phyloP scores from a whole-genome alignment of 352 stramenopile genomes.

The Aphanomyces astaci region DNA sequence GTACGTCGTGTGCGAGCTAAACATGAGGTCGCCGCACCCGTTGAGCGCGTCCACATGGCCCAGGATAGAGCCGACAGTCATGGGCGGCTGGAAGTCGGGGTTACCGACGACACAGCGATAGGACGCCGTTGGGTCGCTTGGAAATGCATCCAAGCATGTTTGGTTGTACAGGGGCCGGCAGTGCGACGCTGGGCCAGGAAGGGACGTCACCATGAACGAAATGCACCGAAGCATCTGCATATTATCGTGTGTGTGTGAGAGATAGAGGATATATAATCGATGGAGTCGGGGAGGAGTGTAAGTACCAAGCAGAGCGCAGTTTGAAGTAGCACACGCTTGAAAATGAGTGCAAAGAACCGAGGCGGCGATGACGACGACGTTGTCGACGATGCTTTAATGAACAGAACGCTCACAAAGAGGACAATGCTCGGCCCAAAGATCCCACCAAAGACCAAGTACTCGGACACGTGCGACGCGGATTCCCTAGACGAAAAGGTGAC shows the following conservation, averaged over 20 bases:
- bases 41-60: slow-evolving; percentile 71
- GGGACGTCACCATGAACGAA: slow-evolving; percentile 71
- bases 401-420: slow-evolving; percentile 50
- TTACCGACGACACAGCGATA: slow-evolving; percentile 53
- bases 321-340: slow-evolving; percentile 74
- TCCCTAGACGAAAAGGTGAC: too few relatives aligned
- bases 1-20: slow-evolving; percentile 90
- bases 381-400: slow-evolving; percentile 41
- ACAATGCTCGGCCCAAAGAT: slow-evolving; percentile 67
- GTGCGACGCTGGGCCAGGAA: slow-evolving; percentile 57
- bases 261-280: too few relatives aligned
- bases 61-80: slow-evolving; percentile 39
- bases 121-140: slow-evolving; percentile 30
- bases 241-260: too few relatives aligned
- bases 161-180: slow-evolving; percentile 68
- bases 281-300: not conserved
- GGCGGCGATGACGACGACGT: slow-evolving; percentile 42
- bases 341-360: slow-evolving; percentile 69
- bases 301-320: slow-evolving; percentile 56
- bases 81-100: slow-evolving; percentile 63
- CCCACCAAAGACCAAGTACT: slow-evolving; percentile 68
- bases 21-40: slow-evolving; percentile 88
- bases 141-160: slow-evolving; percentile 44
- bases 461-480: slow-evolving; percentile 40
- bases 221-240: slow-evolving; percentile 48